Evolutionary conservation across 768 basidiomycete genomes (phyloP), one percentile per base, ranked within the genome.

Genomic region (Strobilomyces confusus): DNA sequence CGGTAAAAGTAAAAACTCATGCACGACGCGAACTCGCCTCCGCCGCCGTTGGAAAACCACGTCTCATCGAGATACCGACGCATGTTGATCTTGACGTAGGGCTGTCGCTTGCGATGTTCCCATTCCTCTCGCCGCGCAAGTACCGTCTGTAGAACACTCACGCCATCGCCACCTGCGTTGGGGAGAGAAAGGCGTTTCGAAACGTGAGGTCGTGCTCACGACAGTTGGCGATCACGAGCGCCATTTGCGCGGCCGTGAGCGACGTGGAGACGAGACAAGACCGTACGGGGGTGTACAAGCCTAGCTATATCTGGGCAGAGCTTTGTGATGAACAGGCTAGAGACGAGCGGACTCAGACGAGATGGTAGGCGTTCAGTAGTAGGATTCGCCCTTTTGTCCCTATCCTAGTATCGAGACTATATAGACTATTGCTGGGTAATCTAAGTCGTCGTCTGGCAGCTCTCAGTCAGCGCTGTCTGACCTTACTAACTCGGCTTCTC

Each of bases 71-170:
- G 73, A 55, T 74, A 76, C 1, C 77, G 76, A 2, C 83, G 72
- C 20, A 82, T 52, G 63, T 78, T 83, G 23, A 80, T 53, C 13
- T 67, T 77, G 20, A 73, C 67, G 70, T 80, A 76, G 0, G 80
- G 79, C 54, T 83, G 74, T 47, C 63, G 70, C 52, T 70, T 75
- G 23, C 82, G 66, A 44, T 73, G 74, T 20, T 72, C 71, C 83
- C 83, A 84, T 61, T 84, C 82, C 4, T 78, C 15, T 79, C 70
- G 1, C 81, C 81, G 5, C 69, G 71, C 14, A 78, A 58, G 54
- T 76, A 80, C 33, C 69, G 72, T 25, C 74, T 70, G 43, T 77
- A 76, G 13, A 84, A 71, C 9, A 82, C 58, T 1, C 82, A 78
- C 6, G 81, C 20, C 19, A 13, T 38, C 19, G n/a, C 38, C 19